These are phyloP conservation scores for Rosa lucieae DNA, from an alignment of 306 rosid genomes.

Conservation along the genomic window DNA sequence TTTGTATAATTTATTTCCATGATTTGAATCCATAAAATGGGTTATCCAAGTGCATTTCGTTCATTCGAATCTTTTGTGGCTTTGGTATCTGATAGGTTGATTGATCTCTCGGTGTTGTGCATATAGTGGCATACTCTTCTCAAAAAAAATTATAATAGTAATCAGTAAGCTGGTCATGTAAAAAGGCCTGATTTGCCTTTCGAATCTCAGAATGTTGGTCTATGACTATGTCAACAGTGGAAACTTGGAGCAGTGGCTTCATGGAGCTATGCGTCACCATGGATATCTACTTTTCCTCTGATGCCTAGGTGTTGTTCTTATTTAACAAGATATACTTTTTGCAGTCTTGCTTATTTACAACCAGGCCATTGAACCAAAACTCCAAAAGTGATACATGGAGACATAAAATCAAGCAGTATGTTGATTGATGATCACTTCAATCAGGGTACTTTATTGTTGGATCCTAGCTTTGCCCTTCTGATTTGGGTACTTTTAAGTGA, in stretches of 20 bases:
- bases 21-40: neutral
- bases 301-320: conserved; percentile 15
- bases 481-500: no score
- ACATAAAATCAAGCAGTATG: no score
- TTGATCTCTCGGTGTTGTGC: no score
- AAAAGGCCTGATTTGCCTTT: conserved; percentile 2
- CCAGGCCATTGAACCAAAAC: no score
- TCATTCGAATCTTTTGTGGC: neutral
- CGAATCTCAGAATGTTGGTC: conserved; percentile 68
- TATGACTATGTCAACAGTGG: conserved; percentile 94
- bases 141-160: neutral
- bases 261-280: conserved; percentile 92
- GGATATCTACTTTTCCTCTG: conserved; percentile 63
- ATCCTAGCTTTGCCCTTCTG: no score
- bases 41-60: neutral
- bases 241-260: conserved; percentile 97
- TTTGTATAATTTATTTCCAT: neutral
- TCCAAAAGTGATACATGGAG: no score
- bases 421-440: no score
- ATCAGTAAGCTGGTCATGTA: neutral
- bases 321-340: conserved; percentile 28
- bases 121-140: neutral
- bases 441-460: no score
- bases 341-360: no score
- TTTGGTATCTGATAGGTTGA: no score